Base-by-base conservation (phyloP, 352 stramenopile species). In the Phytopythium litorale region DNA sequence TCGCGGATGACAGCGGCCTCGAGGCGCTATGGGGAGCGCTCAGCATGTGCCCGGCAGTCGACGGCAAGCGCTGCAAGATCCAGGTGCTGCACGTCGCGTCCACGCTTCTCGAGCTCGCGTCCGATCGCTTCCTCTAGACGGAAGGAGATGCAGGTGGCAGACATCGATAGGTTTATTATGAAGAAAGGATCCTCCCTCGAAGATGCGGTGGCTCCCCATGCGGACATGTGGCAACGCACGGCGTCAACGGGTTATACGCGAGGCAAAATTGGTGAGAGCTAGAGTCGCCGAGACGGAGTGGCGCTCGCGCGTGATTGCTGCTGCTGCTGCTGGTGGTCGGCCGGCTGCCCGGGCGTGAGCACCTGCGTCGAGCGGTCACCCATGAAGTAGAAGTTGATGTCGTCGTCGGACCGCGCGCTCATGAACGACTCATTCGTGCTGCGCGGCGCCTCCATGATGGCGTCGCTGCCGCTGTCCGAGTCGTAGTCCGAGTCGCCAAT, bases 1-100 rank as follows among this genome's bases (percentile, higher is more conserved):
- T 12, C 13, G 16, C 16, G 30, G 51, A 4, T 15, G n/a, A 58
- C 58, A 81, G 80, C 40, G 81, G 78, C 42, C 58, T 93, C 38
- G 70, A 90, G 58, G 75, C 64, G 2, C 66, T 93, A 12, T 77
- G 79, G 68, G 81, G 81, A 15, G 81, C 81, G 28, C 72, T 91
- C 55, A 88, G 76, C n/a, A 87, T 91, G 75, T 91, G 81, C 64
- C 86, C 84, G 37, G 72, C 70, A 15, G 67, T 93, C 11, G 82
- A 90, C 53, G 75, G 77, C 38, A 85, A 84, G 56, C 59, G 83
- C 18, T 84, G 78, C 71, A 88, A 84, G 61, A 58, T 88, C 12
- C 68, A 90, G 48, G 78, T 90, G 37, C 50, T 90, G 13, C 80
- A 88, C 63, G 72, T 84, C 50, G 78, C 68, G 45, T 70, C 76